Evolutionary conservation across 495 filamentous ascomycete species (phyloP).

Genomic region (Aspergillus cavernicola): DNA sequence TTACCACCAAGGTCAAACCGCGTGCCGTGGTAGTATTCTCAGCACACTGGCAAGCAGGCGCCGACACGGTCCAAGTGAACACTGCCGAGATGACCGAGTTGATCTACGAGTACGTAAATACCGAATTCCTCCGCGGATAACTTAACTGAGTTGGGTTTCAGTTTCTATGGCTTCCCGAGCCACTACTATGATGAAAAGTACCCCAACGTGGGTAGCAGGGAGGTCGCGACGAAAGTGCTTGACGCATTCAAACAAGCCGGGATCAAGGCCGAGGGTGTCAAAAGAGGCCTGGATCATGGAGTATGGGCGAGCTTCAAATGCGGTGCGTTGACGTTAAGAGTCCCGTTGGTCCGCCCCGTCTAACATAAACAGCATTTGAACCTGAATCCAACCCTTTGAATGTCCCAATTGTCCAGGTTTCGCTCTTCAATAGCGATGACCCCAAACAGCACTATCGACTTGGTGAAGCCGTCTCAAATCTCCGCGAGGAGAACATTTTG

Average conservation of each 20-base stretch:
- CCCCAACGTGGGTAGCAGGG: constrained; percentile 63
- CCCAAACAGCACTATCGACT: constrained; percentile 66
- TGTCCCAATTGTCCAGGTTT: constrained; percentile 79
- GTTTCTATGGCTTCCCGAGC: constrained; percentile 75
- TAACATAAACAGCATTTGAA: constrained; percentile 52
- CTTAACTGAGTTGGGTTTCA: constrained; percentile 25
- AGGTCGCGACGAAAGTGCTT: constrained; percentile 66
- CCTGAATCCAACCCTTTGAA: constrained; percentile 70
- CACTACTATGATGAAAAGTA: constrained; percentile 60
- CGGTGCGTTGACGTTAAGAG: constrained; percentile 28
- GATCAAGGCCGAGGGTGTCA: constrained; percentile 60
- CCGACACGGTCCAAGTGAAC: constrained; percentile 65
- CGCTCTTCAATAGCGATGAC: constrained; percentile 66
- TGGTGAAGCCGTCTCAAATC: constrained; percentile 61
- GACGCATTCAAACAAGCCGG: constrained; percentile 52
- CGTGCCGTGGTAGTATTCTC: constrained; percentile 83
- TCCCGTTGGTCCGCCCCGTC: background rate
- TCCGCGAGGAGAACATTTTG: constrained; percentile 69
- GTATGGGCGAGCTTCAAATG: constrained; percentile 73
- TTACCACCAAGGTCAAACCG: constrained; percentile 74
- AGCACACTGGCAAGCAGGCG: constrained; percentile 74
- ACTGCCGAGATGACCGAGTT: constrained; percentile 63
- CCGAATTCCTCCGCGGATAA: background rate
- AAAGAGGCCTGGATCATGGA: constrained; percentile 76
- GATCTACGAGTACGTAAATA: constrained; percentile 68